Evolutionary conservation across 441 rosid species (phyloP).

Genomic region (Adansonia grandidieri): DNA sequence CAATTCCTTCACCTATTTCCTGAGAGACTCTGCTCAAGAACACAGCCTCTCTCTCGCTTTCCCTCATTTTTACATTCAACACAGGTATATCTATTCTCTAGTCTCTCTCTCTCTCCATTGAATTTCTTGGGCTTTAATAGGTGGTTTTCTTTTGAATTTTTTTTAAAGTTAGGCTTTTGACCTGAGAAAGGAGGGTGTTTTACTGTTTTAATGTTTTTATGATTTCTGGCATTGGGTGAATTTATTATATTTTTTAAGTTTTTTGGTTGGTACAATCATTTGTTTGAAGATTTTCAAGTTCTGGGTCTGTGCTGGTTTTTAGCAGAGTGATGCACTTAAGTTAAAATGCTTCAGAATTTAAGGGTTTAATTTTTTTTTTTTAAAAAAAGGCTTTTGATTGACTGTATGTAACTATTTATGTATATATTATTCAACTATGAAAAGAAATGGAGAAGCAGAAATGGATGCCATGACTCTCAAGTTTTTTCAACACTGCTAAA

Average conservation of each 20-base stretch:
- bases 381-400: background rate
- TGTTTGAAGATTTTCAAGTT: conserved; percentile 10
- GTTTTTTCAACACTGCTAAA: conserved; percentile 10
- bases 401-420: no score
- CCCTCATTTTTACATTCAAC: conserved; percentile 3
- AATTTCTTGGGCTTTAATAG: background rate
- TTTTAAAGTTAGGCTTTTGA: background rate
- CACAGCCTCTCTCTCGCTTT: conserved; percentile 4
- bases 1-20: conserved; percentile 33
- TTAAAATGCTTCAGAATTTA: background rate
- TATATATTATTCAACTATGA: background rate
- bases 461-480: conserved; percentile 27
- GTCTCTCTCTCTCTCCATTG: background rate
- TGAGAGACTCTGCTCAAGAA: background rate
- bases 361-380: background rate
- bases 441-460: conserved; percentile 9
- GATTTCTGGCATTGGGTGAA: conserved; percentile 4
- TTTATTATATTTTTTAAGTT: background rate
- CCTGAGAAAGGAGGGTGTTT: background rate
- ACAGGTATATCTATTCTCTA: conserved; percentile 3
- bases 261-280: conserved; percentile 6
- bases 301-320: conserved; percentile 10
- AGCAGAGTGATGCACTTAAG: background rate
- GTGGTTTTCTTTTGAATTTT: background rate
- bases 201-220: background rate